A percentile compares a stretch with the other conserved stretches of the same genome.
phyloP scores from a whole-genome alignment of 2,329 filamentous ascomycete species.

The Arthrobotrys conoides region DNA sequence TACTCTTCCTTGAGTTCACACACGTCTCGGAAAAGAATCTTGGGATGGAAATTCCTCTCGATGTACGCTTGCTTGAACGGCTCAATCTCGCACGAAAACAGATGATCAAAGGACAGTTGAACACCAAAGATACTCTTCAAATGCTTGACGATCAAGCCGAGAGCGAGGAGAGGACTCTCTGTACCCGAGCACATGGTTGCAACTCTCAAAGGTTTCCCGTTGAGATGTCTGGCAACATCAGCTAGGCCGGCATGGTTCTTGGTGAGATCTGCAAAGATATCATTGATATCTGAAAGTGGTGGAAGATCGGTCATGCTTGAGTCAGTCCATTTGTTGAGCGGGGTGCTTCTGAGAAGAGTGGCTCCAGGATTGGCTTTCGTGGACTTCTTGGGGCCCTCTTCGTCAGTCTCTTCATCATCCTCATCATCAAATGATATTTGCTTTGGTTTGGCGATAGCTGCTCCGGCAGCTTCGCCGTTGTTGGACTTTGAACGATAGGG shows the following conservation, averaged over 20 bases:
- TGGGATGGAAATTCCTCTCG: slow-evolving; percentile 72
- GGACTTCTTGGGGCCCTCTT: background rate
- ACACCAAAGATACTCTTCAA: slow-evolving; percentile 65
- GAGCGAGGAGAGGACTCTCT: slow-evolving; percentile 78
- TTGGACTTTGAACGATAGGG: too few species aligned
- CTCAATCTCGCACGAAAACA: slow-evolving; percentile 77
- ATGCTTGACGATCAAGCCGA: slow-evolving; percentile 73
- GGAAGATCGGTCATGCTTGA: slow-evolving; percentile 65
- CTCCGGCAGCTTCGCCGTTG: slow-evolving; percentile 12
- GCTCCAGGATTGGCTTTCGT: background rate
- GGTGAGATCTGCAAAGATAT: slow-evolving; percentile 71
- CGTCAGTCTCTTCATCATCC: background rate
- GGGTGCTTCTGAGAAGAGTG: slow-evolving; percentile 14
- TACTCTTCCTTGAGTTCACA: slow-evolving; percentile 70
- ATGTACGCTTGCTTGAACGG: slow-evolving; percentile 77
- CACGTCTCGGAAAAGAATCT: slow-evolving; percentile 74
- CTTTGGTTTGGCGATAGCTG: background rate
- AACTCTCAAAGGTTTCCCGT: slow-evolving; percentile 70
- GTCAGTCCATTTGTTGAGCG: slow-evolving; percentile 31
- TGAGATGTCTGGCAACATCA: slow-evolving; percentile 66
- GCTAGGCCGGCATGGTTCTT: slow-evolving; percentile 65
- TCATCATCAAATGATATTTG: background rate
- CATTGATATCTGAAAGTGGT: slow-evolving; percentile 69
- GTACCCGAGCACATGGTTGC: slow-evolving; percentile 85
- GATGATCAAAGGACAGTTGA: slow-evolving; percentile 70